These are phyloP conservation scores for Colletotrichum scovillei DNA, from an alignment of 2,329 filamentous ascomycete species.

Conservation along the genomic window DNA sequence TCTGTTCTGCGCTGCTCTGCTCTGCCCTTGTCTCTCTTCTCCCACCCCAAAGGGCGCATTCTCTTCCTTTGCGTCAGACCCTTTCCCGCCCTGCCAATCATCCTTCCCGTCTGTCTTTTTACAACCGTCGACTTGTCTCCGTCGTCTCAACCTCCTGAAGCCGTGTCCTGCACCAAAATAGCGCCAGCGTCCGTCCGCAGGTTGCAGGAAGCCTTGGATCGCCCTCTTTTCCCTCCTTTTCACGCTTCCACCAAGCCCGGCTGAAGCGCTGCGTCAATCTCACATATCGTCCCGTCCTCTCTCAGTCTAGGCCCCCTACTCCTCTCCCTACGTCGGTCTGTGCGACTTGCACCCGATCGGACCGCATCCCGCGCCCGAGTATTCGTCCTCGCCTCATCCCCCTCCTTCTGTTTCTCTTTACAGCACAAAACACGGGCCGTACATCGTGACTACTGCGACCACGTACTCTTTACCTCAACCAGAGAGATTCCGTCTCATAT, in stretches of 20 bases:
- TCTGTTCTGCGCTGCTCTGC: background rate
- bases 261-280: constrained; percentile 24
- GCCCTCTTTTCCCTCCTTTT: background rate
- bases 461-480: background rate
- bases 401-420: background rate
- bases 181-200: constrained; percentile 29
- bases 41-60: background rate
- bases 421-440: background rate
- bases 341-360: constrained; percentile 23
- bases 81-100: constrained; percentile 34
- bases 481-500: constrained; percentile 1
- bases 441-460: constrained; percentile 19
- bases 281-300: constrained; percentile 26
- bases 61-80: constrained; percentile 27
- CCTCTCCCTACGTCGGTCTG: constrained; percentile 31
- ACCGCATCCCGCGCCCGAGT: constrained; percentile 16
- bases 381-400: background rate
- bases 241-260: constrained; percentile 8
- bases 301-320: background rate
- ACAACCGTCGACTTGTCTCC: constrained; percentile 17
- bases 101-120: constrained; percentile 24
- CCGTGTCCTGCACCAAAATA: constrained; percentile 33
- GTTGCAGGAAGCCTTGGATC: constrained; percentile 10
- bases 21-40: constrained; percentile 1
- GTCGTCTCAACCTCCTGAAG: constrained; percentile 32